A percentile compares a stretch with the other conserved stretches of the same genome.
phyloP scores from a whole-genome alignment of 2,329 filamentous ascomycete genomes.

The Dactylellina cionopaga region DNA sequence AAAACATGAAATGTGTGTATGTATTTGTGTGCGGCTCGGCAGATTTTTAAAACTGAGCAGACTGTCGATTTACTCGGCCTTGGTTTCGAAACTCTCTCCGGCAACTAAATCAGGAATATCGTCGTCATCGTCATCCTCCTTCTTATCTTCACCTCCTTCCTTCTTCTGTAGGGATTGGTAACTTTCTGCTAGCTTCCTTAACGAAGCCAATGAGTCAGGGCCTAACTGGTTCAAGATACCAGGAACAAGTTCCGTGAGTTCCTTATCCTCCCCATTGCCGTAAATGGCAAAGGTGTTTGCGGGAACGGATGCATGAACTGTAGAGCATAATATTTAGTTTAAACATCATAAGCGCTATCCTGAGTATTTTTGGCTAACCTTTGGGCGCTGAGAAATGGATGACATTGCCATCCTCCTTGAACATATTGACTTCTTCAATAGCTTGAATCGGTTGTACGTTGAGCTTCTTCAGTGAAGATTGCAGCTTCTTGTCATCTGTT shows the following conservation, averaged over 20 bases:
- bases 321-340: slow-evolving; percentile 31
- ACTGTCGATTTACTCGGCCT: slow-evolving; percentile 79
- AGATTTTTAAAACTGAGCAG: slow-evolving; percentile 56
- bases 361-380: too few relatives aligned
- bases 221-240: slow-evolving; percentile 99
- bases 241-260: slow-evolving; percentile 98
- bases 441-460: slow-evolving; percentile 99
- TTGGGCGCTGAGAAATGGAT: slow-evolving; percentile 99
- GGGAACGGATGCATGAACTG: slow-evolving; percentile 95
- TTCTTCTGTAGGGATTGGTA: slow-evolving; percentile 99
- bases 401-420: slow-evolving; percentile 99
- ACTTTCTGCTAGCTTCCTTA: slow-evolving; percentile 98
- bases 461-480: slow-evolving; percentile 96
- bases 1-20: slow-evolving; percentile 60
- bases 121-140: slow-evolving; percentile 78
- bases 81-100: slow-evolving; percentile 97
- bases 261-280: slow-evolving; percentile 98
- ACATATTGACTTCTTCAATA: slow-evolving; percentile 99
- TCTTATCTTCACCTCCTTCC: slow-evolving; percentile 78
- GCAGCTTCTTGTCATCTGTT: slow-evolving; percentile 99
- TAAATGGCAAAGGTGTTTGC: slow-evolving; percentile 99
- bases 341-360: too few relatives aligned
- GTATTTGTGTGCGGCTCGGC: slow-evolving; percentile 62
- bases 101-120: slow-evolving; percentile 97
- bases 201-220: slow-evolving; percentile 94